Percentiles rank a stretch among this genome's conserved stretches.
Conservation (phyloP, 768 basidiomycete genomes). For the Sutorius australiensis region DNA sequence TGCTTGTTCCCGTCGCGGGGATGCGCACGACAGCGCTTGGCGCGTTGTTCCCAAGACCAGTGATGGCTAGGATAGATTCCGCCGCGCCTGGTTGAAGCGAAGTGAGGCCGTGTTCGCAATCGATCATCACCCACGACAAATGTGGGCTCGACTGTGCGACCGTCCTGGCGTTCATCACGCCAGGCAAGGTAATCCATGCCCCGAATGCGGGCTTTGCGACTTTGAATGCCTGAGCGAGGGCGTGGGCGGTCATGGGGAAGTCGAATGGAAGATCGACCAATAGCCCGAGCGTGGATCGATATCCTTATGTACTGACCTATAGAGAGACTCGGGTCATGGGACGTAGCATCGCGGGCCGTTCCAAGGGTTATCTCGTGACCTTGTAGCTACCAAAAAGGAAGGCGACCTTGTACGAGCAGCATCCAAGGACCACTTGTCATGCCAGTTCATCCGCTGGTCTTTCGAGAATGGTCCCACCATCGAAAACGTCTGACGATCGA, state of each 20-base stretch:
- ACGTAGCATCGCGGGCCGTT: background rate
- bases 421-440: background rate
- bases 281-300: background rate
- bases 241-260: conserved; percentile 46
- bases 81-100: conserved; percentile 53
- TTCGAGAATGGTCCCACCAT: background rate
- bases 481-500: too few species aligned
- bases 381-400: background rate
- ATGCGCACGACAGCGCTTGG: conserved; percentile 59
- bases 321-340: conserved; percentile 6
- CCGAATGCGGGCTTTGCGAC: conserved; percentile 61
- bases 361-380: background rate
- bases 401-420: background rate
- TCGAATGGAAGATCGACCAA: background rate
- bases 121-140: conserved; percentile 61
- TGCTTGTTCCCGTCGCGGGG: conserved; percentile 56
- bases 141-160: conserved; percentile 53
- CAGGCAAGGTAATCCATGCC: conserved; percentile 61
- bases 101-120: conserved; percentile 66
- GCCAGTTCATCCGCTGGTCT: background rate
- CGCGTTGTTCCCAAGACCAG: conserved; percentile 39
- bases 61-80: conserved; percentile 53
- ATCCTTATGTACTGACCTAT: conserved; percentile 7
- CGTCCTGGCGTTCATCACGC: conserved; percentile 54
- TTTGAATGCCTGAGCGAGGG: conserved; percentile 51